Evolutionary conservation across 2,329 filamentous ascomycete genomes (phyloP).

Genomic region (Clonostachys rhizophaga): DNA sequence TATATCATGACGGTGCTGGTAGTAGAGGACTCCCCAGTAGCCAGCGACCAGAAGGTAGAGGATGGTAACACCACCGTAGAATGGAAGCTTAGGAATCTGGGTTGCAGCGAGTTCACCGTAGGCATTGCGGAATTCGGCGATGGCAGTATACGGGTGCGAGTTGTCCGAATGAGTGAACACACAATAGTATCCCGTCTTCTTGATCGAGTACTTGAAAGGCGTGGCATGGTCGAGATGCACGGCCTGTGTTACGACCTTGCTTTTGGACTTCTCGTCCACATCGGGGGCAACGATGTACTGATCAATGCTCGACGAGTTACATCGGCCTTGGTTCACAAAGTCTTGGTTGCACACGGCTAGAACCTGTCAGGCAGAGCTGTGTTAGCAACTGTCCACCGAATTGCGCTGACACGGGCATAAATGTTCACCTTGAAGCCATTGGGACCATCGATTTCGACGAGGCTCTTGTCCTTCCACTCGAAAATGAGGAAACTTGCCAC

Average conservation of each 20-base stretch:
- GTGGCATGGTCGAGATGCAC: conserved; percentile 74
- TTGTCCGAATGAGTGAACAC: conserved; percentile 73
- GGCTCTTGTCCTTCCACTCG: conserved; percentile 82
- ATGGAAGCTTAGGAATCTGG: conserved; percentile 94
- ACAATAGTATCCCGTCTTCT: conserved; percentile 94
- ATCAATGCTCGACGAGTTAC: conserved; percentile 73
- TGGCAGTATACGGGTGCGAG: conserved; percentile 66
- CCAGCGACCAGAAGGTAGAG: conserved; percentile 83
- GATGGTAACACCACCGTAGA: conserved; percentile 92
- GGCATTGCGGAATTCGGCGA: conserved; percentile 90
- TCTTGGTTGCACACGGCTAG: conserved; percentile 68
- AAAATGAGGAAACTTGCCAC: conserved; percentile 85
- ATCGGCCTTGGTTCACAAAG: conserved; percentile 64
- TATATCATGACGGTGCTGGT: conserved; percentile 90
- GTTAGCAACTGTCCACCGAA: background rate
- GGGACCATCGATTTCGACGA: conserved; percentile 66
- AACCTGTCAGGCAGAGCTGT: conserved; percentile 16
- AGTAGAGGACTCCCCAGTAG: conserved; percentile 91
- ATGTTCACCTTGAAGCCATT: conserved; percentile 29
- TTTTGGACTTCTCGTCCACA: conserved; percentile 65
- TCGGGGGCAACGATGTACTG: conserved; percentile 79
- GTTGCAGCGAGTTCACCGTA: conserved; percentile 94
- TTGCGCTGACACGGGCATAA: background rate
- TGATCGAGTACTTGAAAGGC: conserved; percentile 76
- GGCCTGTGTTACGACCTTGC: conserved; percentile 72